Conservation (phyloP, 305 asterid genomes). For the Fraxinus ornus region DNA sequence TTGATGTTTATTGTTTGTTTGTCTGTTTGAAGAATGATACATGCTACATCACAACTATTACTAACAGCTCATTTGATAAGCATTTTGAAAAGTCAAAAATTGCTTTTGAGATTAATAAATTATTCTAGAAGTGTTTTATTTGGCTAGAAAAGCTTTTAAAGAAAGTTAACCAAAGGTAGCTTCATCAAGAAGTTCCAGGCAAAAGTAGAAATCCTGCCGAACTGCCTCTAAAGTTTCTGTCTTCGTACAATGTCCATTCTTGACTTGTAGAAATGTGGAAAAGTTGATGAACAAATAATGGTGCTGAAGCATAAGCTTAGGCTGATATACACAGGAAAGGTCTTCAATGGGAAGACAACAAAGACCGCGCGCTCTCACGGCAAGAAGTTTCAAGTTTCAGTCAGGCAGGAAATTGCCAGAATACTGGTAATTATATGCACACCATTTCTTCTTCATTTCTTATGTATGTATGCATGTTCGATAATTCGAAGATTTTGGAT, state of each 20-base stretch:
- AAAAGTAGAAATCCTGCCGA: neutral
- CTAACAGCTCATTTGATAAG: no score
- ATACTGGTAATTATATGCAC: slow-evolving; percentile 45
- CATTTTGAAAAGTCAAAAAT: neutral
- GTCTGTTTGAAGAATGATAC: neutral
- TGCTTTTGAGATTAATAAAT: no score
- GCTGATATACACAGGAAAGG: slow-evolving; percentile 63
- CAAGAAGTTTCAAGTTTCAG: slow-evolving; percentile 81
- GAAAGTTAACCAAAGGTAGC: neutral
- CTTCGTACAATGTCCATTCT: neutral
- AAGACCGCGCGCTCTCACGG: slow-evolving; percentile 86
- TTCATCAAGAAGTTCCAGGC: neutral
- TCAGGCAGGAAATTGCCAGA: slow-evolving; percentile 66
- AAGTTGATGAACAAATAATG: slow-evolving; percentile 68
- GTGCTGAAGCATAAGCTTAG: slow-evolving; percentile 70
- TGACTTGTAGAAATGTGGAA: slow-evolving; percentile 65
- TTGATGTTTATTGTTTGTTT: neutral
- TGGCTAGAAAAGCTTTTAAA: no score
- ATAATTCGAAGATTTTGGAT: neutral
- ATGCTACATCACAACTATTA: neutral
- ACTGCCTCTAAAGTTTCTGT: neutral
- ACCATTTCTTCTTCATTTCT: neutral
- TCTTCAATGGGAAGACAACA: slow-evolving; percentile 76
- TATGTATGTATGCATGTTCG: neutral
- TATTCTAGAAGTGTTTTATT: no score